Conservation (phyloP, 2,329 filamentous ascomycete genomes). For the Calonectria pseudoturangicola region DNA sequence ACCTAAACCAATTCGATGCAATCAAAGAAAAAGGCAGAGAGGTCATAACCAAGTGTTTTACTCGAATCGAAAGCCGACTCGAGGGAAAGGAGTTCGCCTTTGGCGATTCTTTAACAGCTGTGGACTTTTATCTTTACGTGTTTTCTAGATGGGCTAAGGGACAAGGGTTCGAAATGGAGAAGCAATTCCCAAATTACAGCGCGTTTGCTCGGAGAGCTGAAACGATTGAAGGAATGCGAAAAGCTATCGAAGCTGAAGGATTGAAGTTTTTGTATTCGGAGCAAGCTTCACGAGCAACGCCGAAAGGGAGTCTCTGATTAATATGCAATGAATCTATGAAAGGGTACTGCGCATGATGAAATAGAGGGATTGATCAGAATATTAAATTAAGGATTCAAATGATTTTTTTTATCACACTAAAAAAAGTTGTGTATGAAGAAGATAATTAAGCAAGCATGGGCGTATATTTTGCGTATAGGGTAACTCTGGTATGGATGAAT, state of each 20-base stretch:
- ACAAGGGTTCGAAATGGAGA: conserved; percentile 36
- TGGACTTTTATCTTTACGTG: conserved; percentile 49
- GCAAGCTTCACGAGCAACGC: background rate
- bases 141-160: conserved; percentile 47
- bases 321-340: too few species aligned
- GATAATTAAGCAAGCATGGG: too few species aligned
- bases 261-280: conserved; percentile 25
- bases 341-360: too few species aligned
- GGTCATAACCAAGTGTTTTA: background rate
- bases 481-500: too few species aligned
- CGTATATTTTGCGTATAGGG: too few species aligned
- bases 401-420: too few species aligned
- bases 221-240: conserved; percentile 32
- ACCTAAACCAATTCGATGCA: conserved; percentile 7
- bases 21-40: conserved; percentile 36
- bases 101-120: conserved; percentile 40
- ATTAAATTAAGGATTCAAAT: too few species aligned
- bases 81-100: conserved; percentile 18
- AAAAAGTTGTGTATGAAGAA: too few species aligned
- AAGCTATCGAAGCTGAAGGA: conserved; percentile 30
- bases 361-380: too few species aligned
- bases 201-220: conserved; percentile 25
- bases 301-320: too few species aligned
- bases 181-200: conserved; percentile 29
- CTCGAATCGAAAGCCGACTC: conserved; percentile 30